Base-by-base conservation (phyloP, 2,329 filamentous ascomycete genomes). In the Fusarium sp. region DNA sequence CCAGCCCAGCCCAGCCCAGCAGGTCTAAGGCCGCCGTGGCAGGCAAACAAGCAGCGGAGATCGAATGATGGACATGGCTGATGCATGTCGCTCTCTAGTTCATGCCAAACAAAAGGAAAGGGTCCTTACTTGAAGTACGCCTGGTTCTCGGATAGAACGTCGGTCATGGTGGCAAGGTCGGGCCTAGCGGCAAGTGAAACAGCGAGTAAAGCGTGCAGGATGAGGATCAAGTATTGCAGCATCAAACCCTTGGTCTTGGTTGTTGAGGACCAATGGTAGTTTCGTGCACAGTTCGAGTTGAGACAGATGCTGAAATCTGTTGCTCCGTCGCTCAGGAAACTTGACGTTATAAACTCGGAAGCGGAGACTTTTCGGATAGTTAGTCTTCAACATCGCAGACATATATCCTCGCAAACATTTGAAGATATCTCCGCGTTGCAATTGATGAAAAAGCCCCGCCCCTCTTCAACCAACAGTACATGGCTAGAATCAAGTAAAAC, bases 121-220 rank as follows among this genome's bases (percentile, higher is more conserved):
- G 23, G 50, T 49, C 75, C 81, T 74, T 73, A 83, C 82, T 83
- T 79, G 76, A 83, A 84, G 64, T 79, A 79, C 33, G 76, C 75
- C 75, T 81, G 76, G 71, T 84, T 83, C 29, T 74, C 69, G 34
- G 74, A 73, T 14, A 77, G 63, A 16, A 76, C 62, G 62, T 77
- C 76, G 34, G 78, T 64, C 79, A 81, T 81, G 60, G 42, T 60
- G 50, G 56, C 56, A 51, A 58, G 38, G 61, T 77, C 72, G 33
- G 78, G 67, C 76, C 78, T 78, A 59, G 27, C 51, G 57, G 50
- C 46, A 64, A 49, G 34, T 61, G 51, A 58, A 55, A 62, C 44
- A 23, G 60, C 31, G 61, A 60, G 42, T 34, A 69, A 54, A 53
- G 54, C 62, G 40, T 65, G 29, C 34, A 55, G 50, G 58, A 70